A percentile compares a stretch with the other conserved stretches of the same genome.
Conservation (phyloP, 208 protist species). For the Acanthamoeba lenticulata region DNA sequence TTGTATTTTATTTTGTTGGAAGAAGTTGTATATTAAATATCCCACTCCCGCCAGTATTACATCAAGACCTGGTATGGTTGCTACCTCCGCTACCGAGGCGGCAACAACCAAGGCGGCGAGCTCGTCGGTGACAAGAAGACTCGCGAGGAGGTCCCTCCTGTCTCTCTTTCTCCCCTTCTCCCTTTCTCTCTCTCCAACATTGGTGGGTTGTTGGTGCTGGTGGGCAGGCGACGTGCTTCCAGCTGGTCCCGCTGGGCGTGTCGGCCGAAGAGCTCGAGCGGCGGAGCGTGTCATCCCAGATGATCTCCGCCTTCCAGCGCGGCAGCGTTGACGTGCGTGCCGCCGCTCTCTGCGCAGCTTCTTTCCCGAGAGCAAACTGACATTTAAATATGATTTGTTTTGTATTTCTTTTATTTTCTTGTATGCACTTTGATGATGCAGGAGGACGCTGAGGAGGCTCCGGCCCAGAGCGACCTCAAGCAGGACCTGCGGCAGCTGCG, state of each 20-base stretch:
- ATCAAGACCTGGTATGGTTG: conserved; percentile 64
- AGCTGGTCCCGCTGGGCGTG: conserved; percentile 52
- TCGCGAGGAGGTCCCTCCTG: neutral
- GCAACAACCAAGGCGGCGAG: neutral
- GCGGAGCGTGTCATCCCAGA: conserved; percentile 41
- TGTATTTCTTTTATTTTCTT: no score
- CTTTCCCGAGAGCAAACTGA: no score
- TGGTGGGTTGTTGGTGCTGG: neutral
- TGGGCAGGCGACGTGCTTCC: conserved; percentile 43
- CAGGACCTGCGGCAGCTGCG: conserved; percentile 26
- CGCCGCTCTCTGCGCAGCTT: neutral
- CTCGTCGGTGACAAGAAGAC: conserved; percentile 57
- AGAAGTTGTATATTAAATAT: neutral
- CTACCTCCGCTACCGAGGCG: conserved; percentile 2
- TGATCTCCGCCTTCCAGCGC: conserved; percentile 31
- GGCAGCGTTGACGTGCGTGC: neutral
- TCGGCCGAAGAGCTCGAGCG: conserved; percentile 8
- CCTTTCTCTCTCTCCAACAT: neutral
- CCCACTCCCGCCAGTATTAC: conserved; percentile 3
- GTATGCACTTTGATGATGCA: neutral
- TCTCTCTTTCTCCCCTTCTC: neutral
- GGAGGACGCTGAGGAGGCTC: neutral
- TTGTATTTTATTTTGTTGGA: neutral
- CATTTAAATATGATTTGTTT: no score
- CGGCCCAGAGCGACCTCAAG: neutral